Base-by-base conservation (phyloP, 805 yeast species). In the Monosporozyma aerobia region DNA sequence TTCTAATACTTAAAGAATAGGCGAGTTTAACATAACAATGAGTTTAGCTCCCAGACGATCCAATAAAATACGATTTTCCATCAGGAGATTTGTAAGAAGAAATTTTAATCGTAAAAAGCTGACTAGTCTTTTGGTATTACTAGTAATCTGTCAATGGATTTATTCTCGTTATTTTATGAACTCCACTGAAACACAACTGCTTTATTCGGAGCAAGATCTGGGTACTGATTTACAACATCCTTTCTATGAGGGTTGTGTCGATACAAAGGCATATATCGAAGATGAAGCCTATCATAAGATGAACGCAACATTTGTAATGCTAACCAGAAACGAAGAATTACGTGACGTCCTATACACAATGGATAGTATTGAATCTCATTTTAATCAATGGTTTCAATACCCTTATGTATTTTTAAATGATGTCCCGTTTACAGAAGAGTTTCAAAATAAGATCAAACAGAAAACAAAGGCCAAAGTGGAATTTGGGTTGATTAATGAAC, bases 391-490 rank as follows among this genome's bases (percentile, higher is more conserved):
- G 96, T 94, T 76, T 68, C 79, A 85, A 58, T 94, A 94, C 65
- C 97, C 97, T 0, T 94, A 95, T 83, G 84, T 88, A 1, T 87
- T 94, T 59, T 68, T 94, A 19, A 92, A 90, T 64, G 88, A 92
- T 67, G 90, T 79, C 54, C 82, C 80, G n/a, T 90, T 92, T 61
- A 73, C 76, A 22, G 77, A 78, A 2, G 78, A 81, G 19, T 92
- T 94, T 68, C 80, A 78, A 61, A 61, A 60, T 1, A 69, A 75
- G 1, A 83, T 89, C 0, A 48, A 58, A 13, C 63, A 73, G 43
- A 70, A 78, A 50, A 84, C 94, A 2, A 70, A 74, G 8, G 80
- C 90, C 0, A 65, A 75, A 25, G 83, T 85, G 10, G 80, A 83
- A 59, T 94, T 90, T 72, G 97, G 96, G 54, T 68, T 3, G 6